Evolutionary conservation across 768 basidiomycete genomes (phyloP).

Genomic region (Macrolepiota fuliginosa): DNA sequence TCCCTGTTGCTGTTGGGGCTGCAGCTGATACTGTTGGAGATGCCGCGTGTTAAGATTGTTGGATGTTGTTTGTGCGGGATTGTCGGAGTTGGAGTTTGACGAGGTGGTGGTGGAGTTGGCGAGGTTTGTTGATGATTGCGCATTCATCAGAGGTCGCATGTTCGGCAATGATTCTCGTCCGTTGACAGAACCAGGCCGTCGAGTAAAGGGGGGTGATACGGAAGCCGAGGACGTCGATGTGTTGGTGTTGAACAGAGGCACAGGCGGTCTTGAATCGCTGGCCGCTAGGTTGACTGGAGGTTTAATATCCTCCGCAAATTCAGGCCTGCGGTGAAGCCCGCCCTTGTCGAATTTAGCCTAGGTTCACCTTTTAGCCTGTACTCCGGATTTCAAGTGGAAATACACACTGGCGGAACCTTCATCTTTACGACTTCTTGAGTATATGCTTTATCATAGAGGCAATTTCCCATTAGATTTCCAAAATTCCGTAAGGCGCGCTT

Average conservation of each 20-base stretch:
- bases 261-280: neutral
- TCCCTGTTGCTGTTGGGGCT: neutral
- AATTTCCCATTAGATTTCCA: slow-evolving; percentile 93
- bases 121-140: slow-evolving; percentile 24
- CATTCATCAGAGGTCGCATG: neutral
- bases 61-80: slow-evolving; percentile 7
- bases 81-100: slow-evolving; percentile 10
- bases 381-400: neutral
- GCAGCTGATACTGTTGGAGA: slow-evolving; percentile 11
- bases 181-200: neutral
- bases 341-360: slow-evolving; percentile 68
- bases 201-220: neutral
- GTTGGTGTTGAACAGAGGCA: slow-evolving; percentile 4
- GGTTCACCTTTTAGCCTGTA: neutral
- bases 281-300: slow-evolving; percentile 12
- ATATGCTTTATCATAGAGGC: slow-evolving; percentile 94
- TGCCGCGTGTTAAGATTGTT: neutral
- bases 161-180: neutral
- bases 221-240: neutral
- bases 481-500: slow-evolving; percentile 92
- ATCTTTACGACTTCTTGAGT: slow-evolving; percentile 84
- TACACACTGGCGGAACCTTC: slow-evolving; percentile 75
- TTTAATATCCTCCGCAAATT: slow-evolving; percentile 52
- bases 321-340: slow-evolving; percentile 69
- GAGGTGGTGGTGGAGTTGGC: slow-evolving; percentile 25